phyloP scores from a whole-genome alignment of 805 yeast genomes.

The Candida multigemmis region DNA sequence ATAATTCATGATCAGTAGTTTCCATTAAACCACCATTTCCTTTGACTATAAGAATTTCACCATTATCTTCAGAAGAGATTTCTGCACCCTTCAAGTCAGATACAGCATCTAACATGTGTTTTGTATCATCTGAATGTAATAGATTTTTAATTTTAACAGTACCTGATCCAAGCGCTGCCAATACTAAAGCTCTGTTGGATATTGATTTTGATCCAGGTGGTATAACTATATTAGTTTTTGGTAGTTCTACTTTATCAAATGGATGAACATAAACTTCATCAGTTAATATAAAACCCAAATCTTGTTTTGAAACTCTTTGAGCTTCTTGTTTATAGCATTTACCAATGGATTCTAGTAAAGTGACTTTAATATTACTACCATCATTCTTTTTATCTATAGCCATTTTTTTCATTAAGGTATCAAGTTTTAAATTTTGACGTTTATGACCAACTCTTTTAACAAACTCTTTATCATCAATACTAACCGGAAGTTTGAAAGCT shows the following conservation, averaged over 20 bases:
- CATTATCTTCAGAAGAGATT: constrained; percentile 77
- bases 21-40: constrained; percentile 76
- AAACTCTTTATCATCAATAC: constrained; percentile 65
- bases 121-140: constrained; percentile 93
- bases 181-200: constrained; percentile 85
- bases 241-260: constrained; percentile 27
- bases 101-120: constrained; percentile 88
- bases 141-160: constrained; percentile 75
- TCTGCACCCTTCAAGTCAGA: constrained; percentile 71
- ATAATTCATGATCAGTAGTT: constrained; percentile 60
- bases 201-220: constrained; percentile 99
- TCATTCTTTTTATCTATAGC: constrained; percentile 94
- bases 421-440: constrained; percentile 58
- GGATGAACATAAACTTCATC: constrained; percentile 69
- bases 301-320: constrained; percentile 72
- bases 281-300: constrained; percentile 71
- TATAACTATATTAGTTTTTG: constrained; percentile 39
- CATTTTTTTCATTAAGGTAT: constrained; percentile 72
- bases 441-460: constrained; percentile 58
- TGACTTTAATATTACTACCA: constrained; percentile 84
- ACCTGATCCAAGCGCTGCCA: constrained; percentile 89
- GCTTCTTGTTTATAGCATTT: constrained; percentile 85
- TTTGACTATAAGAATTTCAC: constrained; percentile 76
- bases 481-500: constrained; percentile 80
- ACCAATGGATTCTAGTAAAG: constrained; percentile 76